Conservation (phyloP, 1,284 basidiomycete species). For the Somion occarium region DNA sequence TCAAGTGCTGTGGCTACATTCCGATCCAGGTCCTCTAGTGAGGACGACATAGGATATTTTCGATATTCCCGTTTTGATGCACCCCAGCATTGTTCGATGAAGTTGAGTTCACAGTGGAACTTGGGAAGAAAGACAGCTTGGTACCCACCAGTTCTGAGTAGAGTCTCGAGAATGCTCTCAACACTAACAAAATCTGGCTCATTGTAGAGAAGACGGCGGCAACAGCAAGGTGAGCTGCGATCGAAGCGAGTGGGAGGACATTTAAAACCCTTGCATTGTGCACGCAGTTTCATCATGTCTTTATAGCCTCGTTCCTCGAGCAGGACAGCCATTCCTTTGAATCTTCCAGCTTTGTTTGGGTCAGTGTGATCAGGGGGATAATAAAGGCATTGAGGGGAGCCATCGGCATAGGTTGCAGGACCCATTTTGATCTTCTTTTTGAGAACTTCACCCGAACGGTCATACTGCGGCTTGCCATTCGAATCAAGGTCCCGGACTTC, state of each 20-base stretch:
- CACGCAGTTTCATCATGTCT: not conserved
- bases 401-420: constrained; percentile 22
- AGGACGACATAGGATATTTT: constrained; percentile 1
- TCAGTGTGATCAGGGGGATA: constrained; percentile 26
- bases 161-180: not conserved
- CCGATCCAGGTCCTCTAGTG: constrained; percentile 6
- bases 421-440: constrained; percentile 29
- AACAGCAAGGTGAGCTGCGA: constrained; percentile 19
- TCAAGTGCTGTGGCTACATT: constrained; percentile 11
- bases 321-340: constrained; percentile 34
- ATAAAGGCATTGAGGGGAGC: constrained; percentile 30
- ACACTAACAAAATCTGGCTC: constrained; percentile 24
- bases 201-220: constrained; percentile 19
- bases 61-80: constrained; percentile 15
- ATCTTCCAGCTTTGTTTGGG: constrained; percentile 22
- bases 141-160: not conserved
- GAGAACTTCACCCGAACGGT: constrained; percentile 1
- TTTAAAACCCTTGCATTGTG: constrained; percentile 18
- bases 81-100: constrained; percentile 21
- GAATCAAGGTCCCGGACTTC: not conserved
- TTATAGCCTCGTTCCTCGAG: constrained; percentile 17
- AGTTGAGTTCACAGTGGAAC: constrained; percentile 20
- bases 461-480: not conserved
- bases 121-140: constrained; percentile 13
- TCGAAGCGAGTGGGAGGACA: constrained; percentile 14